Conservation (phyloP, 1,139 yeast genomes). For the Blastobotrys petasosporus region DNA sequence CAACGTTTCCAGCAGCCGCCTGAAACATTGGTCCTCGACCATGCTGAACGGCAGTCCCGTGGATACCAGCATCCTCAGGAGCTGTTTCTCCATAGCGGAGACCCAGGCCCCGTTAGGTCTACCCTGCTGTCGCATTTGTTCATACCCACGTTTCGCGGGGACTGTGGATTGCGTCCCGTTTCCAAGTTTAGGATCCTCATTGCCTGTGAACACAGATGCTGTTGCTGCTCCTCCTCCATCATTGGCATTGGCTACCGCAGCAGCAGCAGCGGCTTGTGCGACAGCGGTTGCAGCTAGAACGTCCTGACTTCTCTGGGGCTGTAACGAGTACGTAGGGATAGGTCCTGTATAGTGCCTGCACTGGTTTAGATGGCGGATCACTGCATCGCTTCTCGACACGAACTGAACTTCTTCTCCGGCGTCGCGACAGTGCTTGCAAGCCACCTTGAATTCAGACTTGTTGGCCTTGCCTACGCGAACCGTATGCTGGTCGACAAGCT, state of each 20-base stretch:
- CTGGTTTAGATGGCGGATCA: conserved; percentile 11
- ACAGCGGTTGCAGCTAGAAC: neutral
- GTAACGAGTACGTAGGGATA: conserved; percentile 11
- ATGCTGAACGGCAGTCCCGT: conserved; percentile 7
- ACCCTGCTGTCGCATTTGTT: conserved; percentile 3
- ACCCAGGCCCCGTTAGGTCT: conserved; percentile 8
- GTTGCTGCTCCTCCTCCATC: too few relatives aligned
- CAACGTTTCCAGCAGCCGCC: conserved; percentile 9
- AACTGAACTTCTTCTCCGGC: conserved; percentile 12
- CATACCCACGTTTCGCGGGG: neutral
- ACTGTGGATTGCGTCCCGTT: neutral
- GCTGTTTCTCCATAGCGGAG: conserved; percentile 10
- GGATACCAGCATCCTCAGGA: conserved; percentile 11
- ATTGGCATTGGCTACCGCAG: neutral
- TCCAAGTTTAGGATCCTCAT: too few relatives aligned
- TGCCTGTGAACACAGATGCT: too few relatives aligned
- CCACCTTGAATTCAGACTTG: conserved; percentile 14
- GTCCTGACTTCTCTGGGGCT: conserved; percentile 5
- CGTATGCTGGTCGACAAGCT: conserved; percentile 14
- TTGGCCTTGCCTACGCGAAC: conserved; percentile 14
- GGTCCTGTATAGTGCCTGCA: conserved; percentile 13
- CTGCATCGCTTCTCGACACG: conserved; percentile 16
- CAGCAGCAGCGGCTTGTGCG: neutral
- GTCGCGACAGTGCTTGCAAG: conserved; percentile 14
- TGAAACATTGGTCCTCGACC: conserved; percentile 11